phyloP scores from a whole-genome alignment of 192 early-diverging fungal genomes.

The Linnemannia exigua region DNA sequence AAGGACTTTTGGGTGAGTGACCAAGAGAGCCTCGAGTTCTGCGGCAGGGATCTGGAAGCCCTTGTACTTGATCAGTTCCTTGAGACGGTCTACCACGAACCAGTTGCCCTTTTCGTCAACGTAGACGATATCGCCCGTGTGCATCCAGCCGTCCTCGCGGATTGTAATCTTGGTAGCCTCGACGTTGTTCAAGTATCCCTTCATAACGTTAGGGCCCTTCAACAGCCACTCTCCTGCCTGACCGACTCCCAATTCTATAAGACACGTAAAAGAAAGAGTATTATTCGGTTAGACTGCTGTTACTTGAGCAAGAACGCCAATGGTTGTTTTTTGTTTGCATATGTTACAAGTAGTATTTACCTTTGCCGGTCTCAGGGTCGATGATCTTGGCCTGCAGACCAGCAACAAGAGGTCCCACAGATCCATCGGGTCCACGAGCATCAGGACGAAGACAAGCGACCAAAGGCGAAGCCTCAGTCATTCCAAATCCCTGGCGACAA shows the following conservation, averaged over 20 bases:
- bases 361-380: conserved; percentile 62
- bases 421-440: conserved; percentile 45
- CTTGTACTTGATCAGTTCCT: conserved; percentile 89
- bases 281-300: not conserved
- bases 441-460: conserved; percentile 38
- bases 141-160: conserved; percentile 62
- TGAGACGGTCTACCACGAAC: conserved; percentile 80
- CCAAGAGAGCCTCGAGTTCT: conserved; percentile 76
- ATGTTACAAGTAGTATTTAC: conserved; percentile 28
- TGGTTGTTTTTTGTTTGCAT: too few species aligned
- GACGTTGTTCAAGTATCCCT: conserved; percentile 65
- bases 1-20: conserved; percentile 67
- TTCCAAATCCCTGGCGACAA: conserved; percentile 73
- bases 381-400: conserved; percentile 62
- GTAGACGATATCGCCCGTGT: conserved; percentile 72
- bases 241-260: conserved; percentile 59
- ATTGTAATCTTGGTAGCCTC: conserved; percentile 61
- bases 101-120: conserved; percentile 69
- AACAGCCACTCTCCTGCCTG: conserved; percentile 63
- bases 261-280: not conserved
- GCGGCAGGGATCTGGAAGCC: conserved; percentile 82
- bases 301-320: not conserved
- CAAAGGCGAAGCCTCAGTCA: conserved; percentile 64
- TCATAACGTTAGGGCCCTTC: conserved; percentile 64
- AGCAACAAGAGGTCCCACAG: conserved; percentile 61